Conservation (phyloP, 192 early-diverging fungal species). For the Linderina pennispora region DNA sequence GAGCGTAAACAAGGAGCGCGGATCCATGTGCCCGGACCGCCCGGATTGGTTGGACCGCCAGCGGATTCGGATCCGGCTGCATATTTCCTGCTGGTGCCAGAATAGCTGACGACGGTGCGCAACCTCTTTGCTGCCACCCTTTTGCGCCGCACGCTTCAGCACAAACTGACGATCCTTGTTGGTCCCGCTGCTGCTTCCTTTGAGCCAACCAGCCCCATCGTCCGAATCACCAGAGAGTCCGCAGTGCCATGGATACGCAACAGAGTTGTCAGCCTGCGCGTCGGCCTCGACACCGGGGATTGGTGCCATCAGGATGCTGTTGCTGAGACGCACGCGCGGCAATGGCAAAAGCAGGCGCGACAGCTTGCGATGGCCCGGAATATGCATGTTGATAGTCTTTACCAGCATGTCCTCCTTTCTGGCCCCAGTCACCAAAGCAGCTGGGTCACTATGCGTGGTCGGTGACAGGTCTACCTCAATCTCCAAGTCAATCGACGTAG, state of each 20-base stretch:
- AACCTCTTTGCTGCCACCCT: slow-evolving; percentile 2
- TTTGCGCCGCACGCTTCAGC: too few relatives aligned
- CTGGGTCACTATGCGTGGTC: too few relatives aligned
- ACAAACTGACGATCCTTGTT: slow-evolving; percentile 35
- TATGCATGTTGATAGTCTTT: background rate
- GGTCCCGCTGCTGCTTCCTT: too few relatives aligned
- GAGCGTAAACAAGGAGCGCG: slow-evolving; percentile 12
- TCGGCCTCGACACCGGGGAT: slow-evolving; percentile 34
- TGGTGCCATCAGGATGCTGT: slow-evolving; percentile 1
- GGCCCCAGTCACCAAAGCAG: background rate
- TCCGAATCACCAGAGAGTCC: too few relatives aligned
- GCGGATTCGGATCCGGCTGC: slow-evolving; percentile 19
- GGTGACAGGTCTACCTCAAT: slow-evolving; percentile 26
- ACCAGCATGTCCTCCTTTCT: background rate
- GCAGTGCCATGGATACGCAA: slow-evolving; percentile 41
- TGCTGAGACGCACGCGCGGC: slow-evolving; percentile 9
- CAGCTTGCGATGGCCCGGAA: slow-evolving; percentile 11
- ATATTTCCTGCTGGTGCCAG: slow-evolving; percentile 29
- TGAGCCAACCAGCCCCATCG: too few relatives aligned
- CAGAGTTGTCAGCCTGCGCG: slow-evolving; percentile 20
- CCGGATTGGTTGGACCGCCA: slow-evolving; percentile 21
- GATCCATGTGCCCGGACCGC: slow-evolving; percentile 24
- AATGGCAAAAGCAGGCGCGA: slow-evolving; percentile 26
- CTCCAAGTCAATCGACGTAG: slow-evolving; percentile 13
- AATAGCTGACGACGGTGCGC: slow-evolving; percentile 9